A percentile compares a stretch with the other conserved stretches of the same genome.
phyloP scores from a whole-genome alignment of 1,284 basidiomycete genomes.

The Trametes versicolor region DNA sequence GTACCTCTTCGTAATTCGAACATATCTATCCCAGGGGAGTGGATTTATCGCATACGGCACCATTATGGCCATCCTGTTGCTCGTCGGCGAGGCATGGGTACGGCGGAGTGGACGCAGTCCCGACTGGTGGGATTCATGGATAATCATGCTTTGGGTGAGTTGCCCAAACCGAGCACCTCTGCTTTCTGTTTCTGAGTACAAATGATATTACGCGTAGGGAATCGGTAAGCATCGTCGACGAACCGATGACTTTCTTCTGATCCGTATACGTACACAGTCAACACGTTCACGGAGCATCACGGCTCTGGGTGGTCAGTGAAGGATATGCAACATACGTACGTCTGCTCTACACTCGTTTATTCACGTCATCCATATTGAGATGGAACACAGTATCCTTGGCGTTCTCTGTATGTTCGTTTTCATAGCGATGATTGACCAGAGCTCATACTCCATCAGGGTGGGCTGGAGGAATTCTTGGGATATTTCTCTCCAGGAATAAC shows the following conservation, averaged over 20 bases:
- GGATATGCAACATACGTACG: constrained; percentile 94
- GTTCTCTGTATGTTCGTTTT: constrained; percentile 49
- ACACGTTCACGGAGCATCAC: constrained; percentile 94
- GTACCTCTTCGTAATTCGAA: too few species aligned
- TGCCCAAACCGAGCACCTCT: background rate
- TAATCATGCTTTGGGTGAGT: constrained; percentile 89
- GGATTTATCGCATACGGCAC: constrained; percentile 90
- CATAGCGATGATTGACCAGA: background rate
- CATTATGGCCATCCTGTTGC: constrained; percentile 85
- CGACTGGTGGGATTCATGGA: constrained; percentile 92
- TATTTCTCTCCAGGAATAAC: constrained; percentile 87
- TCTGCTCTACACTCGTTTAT: constrained; percentile 21
- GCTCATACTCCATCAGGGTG: constrained; percentile 68
- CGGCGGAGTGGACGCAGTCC: constrained; percentile 77
- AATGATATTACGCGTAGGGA: constrained; percentile 50
- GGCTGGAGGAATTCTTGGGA: constrained; percentile 90
- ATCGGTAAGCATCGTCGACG: constrained; percentile 53
- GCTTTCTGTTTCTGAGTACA: background rate
- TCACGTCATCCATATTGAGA: background rate
- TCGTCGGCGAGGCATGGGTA: constrained; percentile 88
- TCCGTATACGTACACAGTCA: constrained; percentile 59
- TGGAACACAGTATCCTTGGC: constrained; percentile 49
- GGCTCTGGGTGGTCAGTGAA: constrained; percentile 88
- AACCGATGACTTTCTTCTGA: constrained; percentile 4
- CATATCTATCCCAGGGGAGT: constrained; percentile 57